Evolutionary conservation across 495 filamentous ascomycete species (phyloP), one percentile per base, ranked within the genome.

Genomic region (Podospora didyma): DNA sequence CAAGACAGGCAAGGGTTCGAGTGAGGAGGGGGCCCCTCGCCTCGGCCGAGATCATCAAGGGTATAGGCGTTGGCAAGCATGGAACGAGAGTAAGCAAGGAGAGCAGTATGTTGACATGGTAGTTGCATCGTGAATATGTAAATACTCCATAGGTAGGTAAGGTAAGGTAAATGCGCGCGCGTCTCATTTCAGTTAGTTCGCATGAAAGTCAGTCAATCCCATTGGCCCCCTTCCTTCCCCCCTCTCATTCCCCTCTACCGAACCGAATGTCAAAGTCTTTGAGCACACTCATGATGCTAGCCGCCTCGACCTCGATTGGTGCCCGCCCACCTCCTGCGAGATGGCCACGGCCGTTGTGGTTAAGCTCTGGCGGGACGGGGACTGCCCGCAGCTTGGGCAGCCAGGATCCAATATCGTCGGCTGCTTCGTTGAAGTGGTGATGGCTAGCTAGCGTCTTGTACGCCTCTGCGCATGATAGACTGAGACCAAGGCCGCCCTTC

Each of bases 261-360:
- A 96, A 96, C 39, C 90, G 69, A 37, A 89, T 80, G 65, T 96
- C 90, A 65, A 96, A 90, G 54, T 86, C 85, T 60, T 87, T 89
- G 53, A 96, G 68, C 26, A 94, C 89, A 39, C 85, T 84, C 86
- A 93, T 91, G 23, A 96, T 89, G 66, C 87, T 92, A 4, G 89
- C 89, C 1, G 90, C 88, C 65, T 96, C 89, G 9, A 96, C 85
- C 65, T 93, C 88, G 60, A 90, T 83, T 6, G 88, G 85, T 20
- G 79, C 80, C 56, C 84, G 76, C 56, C 69, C 68, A 53, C 68
- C 66, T 31, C 65, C 51, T 22, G 69, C 53, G 4, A 44, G 62
- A 20, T 60, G 46, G 22, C 55, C 51, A 4, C 49, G 42, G 6
- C 47, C 49, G 6, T 53, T 63, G 3, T 20, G 12, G 10, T 51